Percentiles rank a stretch among this genome's conserved stretches.
These are phyloP conservation scores for Acacia confusa DNA, from an alignment of 306 rosid species.

Conservation along the genomic window DNA sequence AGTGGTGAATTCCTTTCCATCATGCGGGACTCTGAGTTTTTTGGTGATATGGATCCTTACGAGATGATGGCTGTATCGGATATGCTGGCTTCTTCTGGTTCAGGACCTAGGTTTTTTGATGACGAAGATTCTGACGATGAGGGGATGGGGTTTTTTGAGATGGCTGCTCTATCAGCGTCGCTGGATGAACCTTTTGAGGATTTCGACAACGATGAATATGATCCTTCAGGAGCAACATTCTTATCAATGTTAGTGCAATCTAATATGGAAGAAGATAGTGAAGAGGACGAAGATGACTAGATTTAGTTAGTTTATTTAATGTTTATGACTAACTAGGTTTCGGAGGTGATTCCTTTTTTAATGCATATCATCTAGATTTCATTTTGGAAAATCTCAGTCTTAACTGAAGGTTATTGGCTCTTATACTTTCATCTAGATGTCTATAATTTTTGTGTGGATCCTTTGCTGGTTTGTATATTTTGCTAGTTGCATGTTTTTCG, in stretches of 20 bases:
- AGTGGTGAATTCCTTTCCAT: conserved; percentile 32
- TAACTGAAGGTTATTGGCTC: background rate
- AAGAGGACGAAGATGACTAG: conserved; percentile 26
- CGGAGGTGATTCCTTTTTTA: background rate
- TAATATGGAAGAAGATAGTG: conserved; percentile 23
- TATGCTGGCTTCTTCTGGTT: conserved; percentile 16
- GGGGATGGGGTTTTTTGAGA: conserved; percentile 5
- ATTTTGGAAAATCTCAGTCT: background rate
- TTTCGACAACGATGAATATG: conserved; percentile 26
- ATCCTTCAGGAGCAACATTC: conserved; percentile 39
- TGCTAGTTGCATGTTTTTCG: background rate
- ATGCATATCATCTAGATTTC: background rate
- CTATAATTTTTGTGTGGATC: background rate
- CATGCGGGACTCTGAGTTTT: background rate
- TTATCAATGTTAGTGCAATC: conserved; percentile 45
- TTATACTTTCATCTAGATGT: background rate
- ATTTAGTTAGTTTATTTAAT: background rate
- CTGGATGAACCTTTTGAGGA: conserved; percentile 29
- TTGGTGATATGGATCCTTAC: conserved; percentile 33
- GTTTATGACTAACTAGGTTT: background rate
- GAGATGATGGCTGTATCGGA: conserved; percentile 41
- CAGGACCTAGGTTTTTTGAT: conserved; percentile 27
- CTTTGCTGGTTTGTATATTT: background rate
- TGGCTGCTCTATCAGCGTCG: conserved; percentile 37
- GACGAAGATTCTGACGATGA: conserved; percentile 42